These are phyloP conservation scores for Brettanomyces nanus DNA, from an alignment of 805 yeast species.

Conservation along the genomic window DNA sequence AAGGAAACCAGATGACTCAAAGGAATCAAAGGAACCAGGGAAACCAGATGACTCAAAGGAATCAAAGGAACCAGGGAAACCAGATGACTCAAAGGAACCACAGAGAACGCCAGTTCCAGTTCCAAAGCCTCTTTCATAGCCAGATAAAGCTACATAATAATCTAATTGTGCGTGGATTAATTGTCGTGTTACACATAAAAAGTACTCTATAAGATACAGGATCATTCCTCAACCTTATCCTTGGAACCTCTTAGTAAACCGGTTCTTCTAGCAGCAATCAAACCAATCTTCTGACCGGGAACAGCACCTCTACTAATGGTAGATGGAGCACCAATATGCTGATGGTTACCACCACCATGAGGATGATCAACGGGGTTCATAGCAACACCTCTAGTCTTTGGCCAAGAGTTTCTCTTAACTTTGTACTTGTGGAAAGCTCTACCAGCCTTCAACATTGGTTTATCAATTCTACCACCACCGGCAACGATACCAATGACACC, in stretches of 20 bases:
- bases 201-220: too few relatives aligned
- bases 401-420: constrained; percentile 99
- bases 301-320: constrained; percentile 99
- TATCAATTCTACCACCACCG: constrained; percentile 99
- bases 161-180: too few relatives aligned
- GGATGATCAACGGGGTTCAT: constrained; percentile 99
- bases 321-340: constrained; percentile 99
- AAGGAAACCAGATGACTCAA: too few relatives aligned
- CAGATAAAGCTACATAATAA: too few relatives aligned
- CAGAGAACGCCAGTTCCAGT: too few relatives aligned
- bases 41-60: too few relatives aligned
- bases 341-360: constrained; percentile 99
- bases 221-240: constrained; percentile 34
- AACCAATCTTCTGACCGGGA: constrained; percentile 99
- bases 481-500: constrained; percentile 99
- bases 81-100: too few relatives aligned
- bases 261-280: constrained; percentile 99
- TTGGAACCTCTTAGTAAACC: constrained; percentile 99
- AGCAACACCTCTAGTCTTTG: constrained; percentile 99
- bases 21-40: too few relatives aligned
- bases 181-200: too few relatives aligned
- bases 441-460: constrained; percentile 99
- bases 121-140: too few relatives aligned
- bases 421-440: constrained; percentile 99
- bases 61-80: too few relatives aligned